Percentiles rank a stretch among this genome's conserved stretches.
These are phyloP conservation scores for Leucoagaricus sp. DNA, from an alignment of 1,284 basidiomycete species.

Conservation along the genomic window DNA sequence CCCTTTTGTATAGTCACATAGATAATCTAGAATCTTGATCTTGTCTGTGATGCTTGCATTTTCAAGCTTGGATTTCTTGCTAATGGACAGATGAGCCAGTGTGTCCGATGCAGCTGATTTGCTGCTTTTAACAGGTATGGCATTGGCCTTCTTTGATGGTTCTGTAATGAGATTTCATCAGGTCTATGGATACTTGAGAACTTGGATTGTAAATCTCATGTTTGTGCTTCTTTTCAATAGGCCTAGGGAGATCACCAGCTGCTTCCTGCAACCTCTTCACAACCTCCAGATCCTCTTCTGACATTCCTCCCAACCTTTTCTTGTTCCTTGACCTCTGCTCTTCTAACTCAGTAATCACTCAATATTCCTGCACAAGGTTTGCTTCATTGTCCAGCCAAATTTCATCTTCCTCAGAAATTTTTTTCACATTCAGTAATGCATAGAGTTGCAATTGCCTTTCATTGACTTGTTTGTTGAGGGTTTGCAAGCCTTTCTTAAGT, in stretches of 20 bases:
- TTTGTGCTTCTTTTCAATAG: background rate
- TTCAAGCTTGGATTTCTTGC: background rate
- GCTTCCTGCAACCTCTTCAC: background rate
- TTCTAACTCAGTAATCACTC: background rate
- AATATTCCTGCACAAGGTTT: background rate
- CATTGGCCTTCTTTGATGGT: background rate
- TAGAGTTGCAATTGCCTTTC: too few species aligned
- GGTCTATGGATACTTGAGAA: background rate
- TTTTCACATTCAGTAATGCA: too few species aligned
- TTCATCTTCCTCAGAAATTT: too few species aligned
- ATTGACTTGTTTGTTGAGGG: too few species aligned
- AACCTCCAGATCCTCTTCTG: background rate
- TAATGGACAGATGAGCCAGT: background rate
- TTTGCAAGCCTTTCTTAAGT: too few species aligned
- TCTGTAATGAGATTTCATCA: background rate
- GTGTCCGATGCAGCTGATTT: too few species aligned
- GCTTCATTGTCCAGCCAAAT: background rate
- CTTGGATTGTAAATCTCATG: background rate
- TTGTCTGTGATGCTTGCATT: background rate
- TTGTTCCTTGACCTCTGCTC: background rate
- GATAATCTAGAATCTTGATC: slow-evolving; percentile 32
- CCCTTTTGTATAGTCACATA: slow-evolving; percentile 20
- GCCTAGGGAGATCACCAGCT: background rate
- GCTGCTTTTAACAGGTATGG: background rate
- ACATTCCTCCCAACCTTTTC: background rate